phyloP scores from a whole-genome alignment of 1,139 yeast genomes.

The Komagataea norvegica region DNA sequence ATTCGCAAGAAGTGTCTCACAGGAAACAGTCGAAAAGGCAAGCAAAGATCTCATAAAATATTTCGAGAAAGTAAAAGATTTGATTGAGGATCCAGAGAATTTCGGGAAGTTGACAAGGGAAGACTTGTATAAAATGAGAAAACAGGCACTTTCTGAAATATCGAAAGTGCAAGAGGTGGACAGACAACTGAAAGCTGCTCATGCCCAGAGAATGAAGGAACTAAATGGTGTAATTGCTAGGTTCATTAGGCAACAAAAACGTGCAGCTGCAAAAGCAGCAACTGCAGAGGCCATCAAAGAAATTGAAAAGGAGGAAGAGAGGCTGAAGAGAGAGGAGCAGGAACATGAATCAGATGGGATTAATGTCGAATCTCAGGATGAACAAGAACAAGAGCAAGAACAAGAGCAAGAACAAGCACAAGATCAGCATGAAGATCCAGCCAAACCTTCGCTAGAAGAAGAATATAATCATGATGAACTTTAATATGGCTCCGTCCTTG shows the following conservation, averaged over 20 bases:
- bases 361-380: neutral
- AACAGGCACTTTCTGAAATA: constrained; percentile 34
- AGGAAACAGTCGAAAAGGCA: constrained; percentile 34
- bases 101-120: constrained; percentile 33
- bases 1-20: constrained; percentile 26
- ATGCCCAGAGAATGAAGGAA: constrained; percentile 37
- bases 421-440: no score
- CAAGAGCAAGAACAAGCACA: no score
- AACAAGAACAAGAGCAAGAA: no score
- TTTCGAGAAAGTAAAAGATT: constrained; percentile 35
- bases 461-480: constrained; percentile 7
- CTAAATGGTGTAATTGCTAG: constrained; percentile 36
- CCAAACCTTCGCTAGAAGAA: no score
- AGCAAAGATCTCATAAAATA: constrained; percentile 35
- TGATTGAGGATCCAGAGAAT: constrained; percentile 30
- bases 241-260: constrained; percentile 33
- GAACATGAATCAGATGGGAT: constrained; percentile 1
- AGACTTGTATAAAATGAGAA: constrained; percentile 35
- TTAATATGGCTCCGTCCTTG: neutral
- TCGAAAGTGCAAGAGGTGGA: constrained; percentile 35
- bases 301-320: constrained; percentile 1
- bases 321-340: neutral
- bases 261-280: constrained; percentile 30
- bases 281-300: constrained; percentile 5
- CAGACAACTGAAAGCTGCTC: constrained; percentile 35